Percentiles rank a stretch among this genome's conserved stretches.
Evolutionary conservation across 2,329 filamentous ascomycete genomes (phyloP).

Genomic region (Pseudocercospora vitis): DNA sequence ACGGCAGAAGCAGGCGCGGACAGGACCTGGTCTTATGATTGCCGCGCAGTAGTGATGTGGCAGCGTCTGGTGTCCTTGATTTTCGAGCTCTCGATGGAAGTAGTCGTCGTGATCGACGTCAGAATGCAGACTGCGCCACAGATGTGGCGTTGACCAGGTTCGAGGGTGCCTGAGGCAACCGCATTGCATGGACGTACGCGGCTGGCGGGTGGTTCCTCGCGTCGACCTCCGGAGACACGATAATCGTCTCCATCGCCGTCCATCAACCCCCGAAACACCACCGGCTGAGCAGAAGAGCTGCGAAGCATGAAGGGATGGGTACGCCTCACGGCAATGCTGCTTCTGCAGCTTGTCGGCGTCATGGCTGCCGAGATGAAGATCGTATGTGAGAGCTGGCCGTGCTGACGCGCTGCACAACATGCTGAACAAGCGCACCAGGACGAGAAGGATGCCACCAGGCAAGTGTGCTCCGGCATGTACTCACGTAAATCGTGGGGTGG

Average conservation of each 20-base stretch:
- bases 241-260: no score
- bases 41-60: constrained; percentile 1
- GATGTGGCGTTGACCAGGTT: not conserved
- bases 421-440: constrained; percentile 54
- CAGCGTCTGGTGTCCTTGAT: constrained; percentile 11
- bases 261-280: not conserved
- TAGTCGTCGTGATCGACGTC: not conserved
- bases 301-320: constrained; percentile 35
- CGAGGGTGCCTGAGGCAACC: not conserved
- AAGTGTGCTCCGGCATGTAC: constrained; percentile 94
- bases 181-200: no score
- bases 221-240: not conserved
- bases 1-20: constrained; percentile 2
- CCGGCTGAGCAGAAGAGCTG: constrained; percentile 4
- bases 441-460: constrained; percentile 71
- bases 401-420: constrained; percentile 8
- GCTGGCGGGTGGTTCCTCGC: no score
- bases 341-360: constrained; percentile 31
- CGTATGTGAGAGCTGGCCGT: constrained; percentile 26
- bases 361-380: constrained; percentile 36
- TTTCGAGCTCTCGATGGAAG: not conserved
- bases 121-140: not conserved
- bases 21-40: constrained; percentile 1
- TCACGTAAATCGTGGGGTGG: constrained; percentile 86
- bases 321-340: constrained; percentile 30